Conservation (phyloP, 2,329 filamentous ascomycete species). For the Trichoderma koningii region DNA sequence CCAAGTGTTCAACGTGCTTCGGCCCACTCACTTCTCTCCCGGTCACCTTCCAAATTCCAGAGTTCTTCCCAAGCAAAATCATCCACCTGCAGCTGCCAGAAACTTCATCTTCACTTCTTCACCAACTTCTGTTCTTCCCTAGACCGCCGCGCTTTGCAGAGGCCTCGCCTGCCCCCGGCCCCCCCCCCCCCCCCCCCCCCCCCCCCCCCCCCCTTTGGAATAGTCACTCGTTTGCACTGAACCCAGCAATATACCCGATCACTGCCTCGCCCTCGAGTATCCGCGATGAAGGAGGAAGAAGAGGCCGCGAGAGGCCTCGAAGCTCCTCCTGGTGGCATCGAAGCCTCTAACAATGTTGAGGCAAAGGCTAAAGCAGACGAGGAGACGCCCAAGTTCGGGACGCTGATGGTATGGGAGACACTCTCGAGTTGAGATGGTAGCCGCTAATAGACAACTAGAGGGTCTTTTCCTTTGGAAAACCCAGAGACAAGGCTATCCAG, state of each 20-base stretch:
- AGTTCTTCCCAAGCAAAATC: no score
- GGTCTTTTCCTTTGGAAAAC: slow-evolving; percentile 14
- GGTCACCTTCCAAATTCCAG: no score
- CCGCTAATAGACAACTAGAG: background rate
- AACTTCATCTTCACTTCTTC: no score
- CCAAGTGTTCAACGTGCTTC: no score
- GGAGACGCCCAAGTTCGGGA: background rate
- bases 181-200: no score
- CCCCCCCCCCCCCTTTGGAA: no score
- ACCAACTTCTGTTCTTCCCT: no score
- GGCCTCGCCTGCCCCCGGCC: background rate
- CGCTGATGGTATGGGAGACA: background rate
- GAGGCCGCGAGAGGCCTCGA: background rate
- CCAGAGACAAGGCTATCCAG: background rate
- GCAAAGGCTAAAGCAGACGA: background rate
- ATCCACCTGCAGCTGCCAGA: no score
- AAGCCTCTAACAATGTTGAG: background rate
- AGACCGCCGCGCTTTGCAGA: no score
- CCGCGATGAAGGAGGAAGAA: background rate
- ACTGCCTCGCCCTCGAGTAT: background rate
- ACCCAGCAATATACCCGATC: no score
- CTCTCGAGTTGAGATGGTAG: no score
- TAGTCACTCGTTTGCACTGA: background rate
- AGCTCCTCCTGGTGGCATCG: background rate
- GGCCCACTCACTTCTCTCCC: no score